Evolutionary conservation across 2,329 filamentous ascomycete genomes (phyloP).

Genomic region (Arthroderma sp.): DNA sequence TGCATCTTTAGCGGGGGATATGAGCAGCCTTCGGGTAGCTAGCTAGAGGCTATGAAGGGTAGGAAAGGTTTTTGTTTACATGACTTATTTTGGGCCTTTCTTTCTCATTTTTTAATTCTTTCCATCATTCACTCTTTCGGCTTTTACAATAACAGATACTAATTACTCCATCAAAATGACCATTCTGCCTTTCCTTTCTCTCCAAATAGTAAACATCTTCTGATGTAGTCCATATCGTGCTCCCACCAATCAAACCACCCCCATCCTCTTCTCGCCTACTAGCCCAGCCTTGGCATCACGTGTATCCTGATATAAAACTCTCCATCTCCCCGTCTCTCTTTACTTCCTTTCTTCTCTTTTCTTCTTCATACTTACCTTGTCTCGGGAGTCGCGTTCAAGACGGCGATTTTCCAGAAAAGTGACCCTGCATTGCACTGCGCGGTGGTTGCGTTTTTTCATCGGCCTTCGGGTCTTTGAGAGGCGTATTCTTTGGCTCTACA

Average conservation of each 20-base stretch:
- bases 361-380: constrained; percentile 42
- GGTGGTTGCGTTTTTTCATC: constrained; percentile 37
- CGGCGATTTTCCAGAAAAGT: constrained; percentile 32
- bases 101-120: too few species aligned
- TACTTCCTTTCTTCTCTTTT: constrained; percentile 29
- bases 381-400: constrained; percentile 35
- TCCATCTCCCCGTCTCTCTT: constrained; percentile 4
- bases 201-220: not conserved
- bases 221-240: not conserved
- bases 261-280: constrained; percentile 1
- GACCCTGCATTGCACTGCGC: constrained; percentile 47
- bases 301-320: constrained; percentile 19
- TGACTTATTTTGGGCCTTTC: too few species aligned
- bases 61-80: too few species aligned
- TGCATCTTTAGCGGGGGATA: too few species aligned
- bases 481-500: constrained; percentile 36
- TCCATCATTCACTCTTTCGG: too few species aligned
- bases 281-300: not conserved
- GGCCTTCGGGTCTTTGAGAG: constrained; percentile 36
- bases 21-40: too few species aligned
- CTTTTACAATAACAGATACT: too few species aligned
- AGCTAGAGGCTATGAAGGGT: too few species aligned
- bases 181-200: not conserved
- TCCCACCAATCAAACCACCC: not conserved
- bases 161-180: too few species aligned